Percentiles rank a stretch among this genome's conserved stretches.
phyloP scores from a whole-genome alignment of 139 green algal species.

The Dunaliella primolecta region DNA sequence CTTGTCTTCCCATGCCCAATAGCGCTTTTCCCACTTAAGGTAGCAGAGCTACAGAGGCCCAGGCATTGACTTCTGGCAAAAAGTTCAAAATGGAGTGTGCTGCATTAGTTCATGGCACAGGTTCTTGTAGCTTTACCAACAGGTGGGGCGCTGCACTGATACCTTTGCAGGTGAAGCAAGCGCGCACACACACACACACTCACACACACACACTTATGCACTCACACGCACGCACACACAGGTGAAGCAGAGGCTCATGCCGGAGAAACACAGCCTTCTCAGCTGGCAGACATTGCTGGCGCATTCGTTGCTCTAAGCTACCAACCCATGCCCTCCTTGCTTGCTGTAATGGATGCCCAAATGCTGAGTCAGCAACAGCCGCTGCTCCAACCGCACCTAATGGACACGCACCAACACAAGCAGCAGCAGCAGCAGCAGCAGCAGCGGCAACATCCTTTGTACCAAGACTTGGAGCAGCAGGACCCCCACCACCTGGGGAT shows the following conservation, averaged over 20 bases:
- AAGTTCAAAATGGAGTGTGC: background rate
- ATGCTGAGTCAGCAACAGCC: background rate
- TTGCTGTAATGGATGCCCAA: background rate
- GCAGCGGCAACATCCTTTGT: too few relatives aligned
- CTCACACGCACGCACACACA: background rate
- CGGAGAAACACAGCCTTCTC: background rate
- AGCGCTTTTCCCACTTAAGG: too few relatives aligned
- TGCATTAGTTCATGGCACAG: too few relatives aligned
- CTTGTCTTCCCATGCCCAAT: too few relatives aligned
- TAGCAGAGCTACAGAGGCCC: too few relatives aligned
- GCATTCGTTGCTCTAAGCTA: background rate
- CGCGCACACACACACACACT: background rate
- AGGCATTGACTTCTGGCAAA: background rate
- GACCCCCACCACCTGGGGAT: too few relatives aligned
- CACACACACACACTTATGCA: background rate
- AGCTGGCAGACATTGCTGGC: background rate
- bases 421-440: background rate
- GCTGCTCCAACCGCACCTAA: background rate
- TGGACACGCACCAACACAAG: background rate
- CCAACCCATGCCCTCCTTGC: background rate
- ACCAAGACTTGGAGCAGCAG: too few relatives aligned
- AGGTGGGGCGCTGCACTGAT: background rate
- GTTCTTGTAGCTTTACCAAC: background rate
- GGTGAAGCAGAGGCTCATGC: background rate
- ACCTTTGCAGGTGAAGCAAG: background rate